Conservation (phyloP, 768 basidiomycete genomes). For the Trametes cingulata region DNA sequence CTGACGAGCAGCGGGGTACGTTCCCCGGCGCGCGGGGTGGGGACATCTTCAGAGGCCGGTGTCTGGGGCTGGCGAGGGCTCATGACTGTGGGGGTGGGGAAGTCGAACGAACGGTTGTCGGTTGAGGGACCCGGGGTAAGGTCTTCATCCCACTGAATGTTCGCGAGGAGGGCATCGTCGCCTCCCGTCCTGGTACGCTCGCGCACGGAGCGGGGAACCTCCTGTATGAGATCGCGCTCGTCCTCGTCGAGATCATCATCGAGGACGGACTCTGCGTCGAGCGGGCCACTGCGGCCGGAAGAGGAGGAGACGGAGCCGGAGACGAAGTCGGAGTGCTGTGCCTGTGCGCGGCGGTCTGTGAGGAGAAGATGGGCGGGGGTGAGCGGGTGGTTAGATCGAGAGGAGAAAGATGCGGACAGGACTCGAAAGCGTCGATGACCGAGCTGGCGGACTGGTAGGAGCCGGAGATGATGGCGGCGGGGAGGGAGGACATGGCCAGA, state of each 20-base stretch:
- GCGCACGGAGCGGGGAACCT: slow-evolving; percentile 10
- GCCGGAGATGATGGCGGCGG: slow-evolving; percentile 18
- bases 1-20: slow-evolving; percentile 26
- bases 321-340: slow-evolving; percentile 60
- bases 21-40: slow-evolving; percentile 20
- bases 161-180: slow-evolving; percentile 23
- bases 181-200: slow-evolving; percentile 12
- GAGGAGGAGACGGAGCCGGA: slow-evolving; percentile 48
- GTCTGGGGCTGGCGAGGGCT: neutral
- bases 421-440: slow-evolving; percentile 24
- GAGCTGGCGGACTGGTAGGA: slow-evolving; percentile 24
- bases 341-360: slow-evolving; percentile 69
- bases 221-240: slow-evolving; percentile 10
- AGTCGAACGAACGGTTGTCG: slow-evolving; percentile 10
- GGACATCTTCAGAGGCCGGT: neutral
- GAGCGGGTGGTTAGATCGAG: neutral
- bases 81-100: slow-evolving; percentile 3
- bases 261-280: slow-evolving; percentile 24
- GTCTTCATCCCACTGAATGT: slow-evolving; percentile 33
- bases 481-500: slow-evolving; percentile 47
- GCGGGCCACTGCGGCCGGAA: slow-evolving; percentile 27
- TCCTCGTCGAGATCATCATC: slow-evolving; percentile 20
- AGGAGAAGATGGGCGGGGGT: slow-evolving; percentile 5
- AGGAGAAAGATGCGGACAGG: slow-evolving; percentile 18
- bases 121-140: slow-evolving; percentile 23